Evolutionary conservation across 164 flowering plant species (phyloP), one percentile per base, ranked within the genome.

Genomic region (Vitis rotundifolia): DNA sequence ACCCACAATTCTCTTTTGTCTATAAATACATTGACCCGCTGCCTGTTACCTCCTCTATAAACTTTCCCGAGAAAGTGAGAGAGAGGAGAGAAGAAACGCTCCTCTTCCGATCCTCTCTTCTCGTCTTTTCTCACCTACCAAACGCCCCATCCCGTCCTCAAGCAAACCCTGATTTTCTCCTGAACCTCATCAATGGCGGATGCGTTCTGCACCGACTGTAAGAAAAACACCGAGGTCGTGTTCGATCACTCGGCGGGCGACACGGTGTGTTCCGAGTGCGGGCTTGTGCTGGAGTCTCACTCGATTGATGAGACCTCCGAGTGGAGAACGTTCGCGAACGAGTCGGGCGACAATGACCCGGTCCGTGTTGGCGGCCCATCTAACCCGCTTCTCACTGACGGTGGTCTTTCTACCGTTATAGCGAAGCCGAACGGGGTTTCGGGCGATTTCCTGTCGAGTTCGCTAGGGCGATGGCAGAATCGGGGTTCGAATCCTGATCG

Each of bases 191-290:
- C 74, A 31, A 77, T 79, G 87, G 62, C 73, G 14, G 87, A 81
- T 60, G 78, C 85, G 28, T 84, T 66, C 49, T 81, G 87, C 54
- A 71, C 80, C 0, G 87, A 84, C 61, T 84, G 87, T 78, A 81
- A 81, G 76, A 71, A 72, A 55, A 66, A 70, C 52, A 84, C 87
- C 61, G 87, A 84, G 78, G 84, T 84, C 53, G 87, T 84, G 53
- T 81, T 84, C 78, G 87, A 84, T 66, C 84, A 79, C 78, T 82
- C 87, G 28, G 87, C 87, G 4, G 87, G 87, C 2, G 87, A 84
- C 77, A 84, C 80, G 14, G 79, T 84, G 8, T 84, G 87, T 70
- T 84, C 87, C 15, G 87, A 84, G 76, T 84, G 87, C 74, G 87
- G 87, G 2, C 75, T 84, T 58, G 84, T 84, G 10, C 78, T 81